phyloP scores from a whole-genome alignment of 306 rosid species.

The Ceratonia siliqua region DNA sequence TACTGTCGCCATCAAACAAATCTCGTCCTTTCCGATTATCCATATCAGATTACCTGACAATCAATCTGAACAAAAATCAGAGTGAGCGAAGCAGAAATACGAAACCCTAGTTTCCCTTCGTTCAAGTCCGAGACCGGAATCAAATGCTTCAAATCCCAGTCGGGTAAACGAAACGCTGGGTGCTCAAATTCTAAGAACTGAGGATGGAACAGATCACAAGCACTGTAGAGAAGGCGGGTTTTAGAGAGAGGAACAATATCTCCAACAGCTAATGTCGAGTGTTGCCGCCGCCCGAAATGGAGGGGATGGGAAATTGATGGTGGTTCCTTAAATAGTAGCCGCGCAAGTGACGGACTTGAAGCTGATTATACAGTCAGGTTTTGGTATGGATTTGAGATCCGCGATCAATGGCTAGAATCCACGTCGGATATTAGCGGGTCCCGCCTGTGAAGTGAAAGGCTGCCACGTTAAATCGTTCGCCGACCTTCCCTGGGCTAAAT shows the following conservation, averaged over 20 bases:
- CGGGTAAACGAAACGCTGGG: background rate
- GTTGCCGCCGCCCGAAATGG: background rate
- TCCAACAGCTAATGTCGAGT: background rate
- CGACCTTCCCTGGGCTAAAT: too few relatives aligned
- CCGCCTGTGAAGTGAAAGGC: background rate
- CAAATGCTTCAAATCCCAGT: background rate
- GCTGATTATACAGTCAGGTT: background rate
- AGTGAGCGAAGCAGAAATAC: background rate
- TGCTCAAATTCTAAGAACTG: background rate
- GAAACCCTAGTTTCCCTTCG: background rate
- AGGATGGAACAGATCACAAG: background rate
- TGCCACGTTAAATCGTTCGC: too few relatives aligned
- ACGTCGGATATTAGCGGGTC: background rate
- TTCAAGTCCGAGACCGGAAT: background rate
- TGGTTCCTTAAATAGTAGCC: background rate
- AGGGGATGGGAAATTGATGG: too few relatives aligned
- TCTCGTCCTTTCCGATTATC: conserved; percentile 40
- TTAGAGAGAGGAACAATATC: background rate
- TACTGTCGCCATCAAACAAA: conserved; percentile 26
- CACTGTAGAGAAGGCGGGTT: background rate
- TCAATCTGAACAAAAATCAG: background rate
- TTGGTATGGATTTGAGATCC: conserved; percentile 40
- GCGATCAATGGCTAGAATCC: background rate
- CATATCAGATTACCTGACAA: conserved; percentile 25
- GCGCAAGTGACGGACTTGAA: conserved; percentile 49